Percentiles rank a stretch among this genome's conserved stretches.
These are phyloP conservation scores for Monilinia aucupariae DNA, from an alignment of 2,329 filamentous ascomycete genomes.

Conservation along the genomic window DNA sequence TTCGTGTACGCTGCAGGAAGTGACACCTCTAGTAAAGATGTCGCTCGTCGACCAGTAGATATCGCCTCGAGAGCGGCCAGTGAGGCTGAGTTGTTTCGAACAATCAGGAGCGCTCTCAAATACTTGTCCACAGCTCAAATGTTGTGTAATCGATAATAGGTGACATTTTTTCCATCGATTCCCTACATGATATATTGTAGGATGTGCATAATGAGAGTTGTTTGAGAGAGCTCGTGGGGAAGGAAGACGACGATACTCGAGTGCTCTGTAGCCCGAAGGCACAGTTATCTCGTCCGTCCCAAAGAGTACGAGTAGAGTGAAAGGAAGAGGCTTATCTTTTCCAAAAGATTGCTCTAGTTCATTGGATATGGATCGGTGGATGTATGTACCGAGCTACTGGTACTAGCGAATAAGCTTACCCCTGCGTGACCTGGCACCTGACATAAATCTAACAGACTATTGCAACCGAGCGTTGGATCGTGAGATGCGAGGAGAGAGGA, in stretches of 20 bases:
- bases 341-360: conserved; percentile 2
- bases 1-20: neutral
- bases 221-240: neutral
- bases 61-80: neutral
- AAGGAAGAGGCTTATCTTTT: conserved; percentile 11
- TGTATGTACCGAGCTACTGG: too few species aligned
- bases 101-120: neutral
- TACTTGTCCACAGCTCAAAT: neutral
- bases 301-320: too few species aligned
- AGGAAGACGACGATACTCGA: neutral
- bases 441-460: too few species aligned
- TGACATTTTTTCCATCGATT: neutral
- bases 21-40: neutral
- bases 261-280: neutral
- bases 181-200: conserved; percentile 6
- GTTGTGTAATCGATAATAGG: neutral
- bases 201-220: neutral
- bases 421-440: too few species aligned
- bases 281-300: conserved; percentile 5
- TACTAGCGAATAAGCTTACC: too few species aligned
- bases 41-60: neutral
- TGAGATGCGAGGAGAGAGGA: too few species aligned
- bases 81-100: conserved; percentile 10
- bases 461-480: too few species aligned
- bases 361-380: conserved; percentile 2